Evolutionary conservation across 208 protist genomes (phyloP).

Genomic region (Wallacemonas sp.): DNA sequence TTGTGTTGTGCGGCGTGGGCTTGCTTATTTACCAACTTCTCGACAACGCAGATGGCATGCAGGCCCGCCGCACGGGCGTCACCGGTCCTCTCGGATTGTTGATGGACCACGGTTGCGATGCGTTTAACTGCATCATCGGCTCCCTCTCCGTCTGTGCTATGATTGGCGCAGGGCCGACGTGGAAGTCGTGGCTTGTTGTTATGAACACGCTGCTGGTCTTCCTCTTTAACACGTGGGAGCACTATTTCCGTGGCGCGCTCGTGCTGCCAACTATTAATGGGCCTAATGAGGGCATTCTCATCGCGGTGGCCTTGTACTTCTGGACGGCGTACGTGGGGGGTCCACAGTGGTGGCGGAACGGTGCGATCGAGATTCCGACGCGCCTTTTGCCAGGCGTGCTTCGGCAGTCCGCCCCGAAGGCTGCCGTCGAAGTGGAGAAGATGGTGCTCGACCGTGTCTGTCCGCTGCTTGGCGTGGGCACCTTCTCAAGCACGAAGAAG

Average conservation of each 20-base stretch:
- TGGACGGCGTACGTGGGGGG: conserved; percentile 64
- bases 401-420: conserved; percentile 45
- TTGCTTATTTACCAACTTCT: conserved; percentile 88
- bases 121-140: conserved; percentile 77
- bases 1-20: conserved; percentile 45
- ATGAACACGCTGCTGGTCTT: conserved; percentile 61
- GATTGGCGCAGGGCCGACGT: conserved; percentile 55
- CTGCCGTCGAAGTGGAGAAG: conserved; percentile 43
- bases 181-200: conserved; percentile 67
- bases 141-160: conserved; percentile 48
- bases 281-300: conserved; percentile 86
- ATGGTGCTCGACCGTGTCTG: conserved; percentile 35
- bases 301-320: conserved; percentile 59
- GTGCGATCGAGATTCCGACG: conserved; percentile 46
- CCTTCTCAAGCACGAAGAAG: background rate
- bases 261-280: conserved; percentile 89
- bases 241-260: conserved; percentile 87
- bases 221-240: conserved; percentile 88
- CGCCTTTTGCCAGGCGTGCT: conserved; percentile 49
- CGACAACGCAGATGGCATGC: conserved; percentile 94
- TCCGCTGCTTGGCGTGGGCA: conserved; percentile 28
- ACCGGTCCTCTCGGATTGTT: conserved; percentile 93
- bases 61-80: conserved; percentile 88
- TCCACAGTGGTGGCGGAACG: conserved; percentile 69
- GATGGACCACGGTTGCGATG: conserved; percentile 95